Base-by-base conservation (phyloP, 371 early-diverging fungal species). In the Syncephalis fuscata region DNA sequence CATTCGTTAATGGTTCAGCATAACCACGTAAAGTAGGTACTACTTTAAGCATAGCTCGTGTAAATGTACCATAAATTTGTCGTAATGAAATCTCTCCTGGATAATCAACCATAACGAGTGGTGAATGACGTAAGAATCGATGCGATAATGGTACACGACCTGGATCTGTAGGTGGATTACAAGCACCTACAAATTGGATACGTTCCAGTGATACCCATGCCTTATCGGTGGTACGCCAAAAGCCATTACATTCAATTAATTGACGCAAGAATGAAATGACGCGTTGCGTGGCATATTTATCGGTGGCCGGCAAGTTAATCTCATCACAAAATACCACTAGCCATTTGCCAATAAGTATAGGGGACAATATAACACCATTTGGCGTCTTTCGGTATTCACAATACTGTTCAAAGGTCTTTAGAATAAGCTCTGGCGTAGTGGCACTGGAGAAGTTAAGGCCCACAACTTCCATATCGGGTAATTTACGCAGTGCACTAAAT, bases 81-180 rank as follows among this genome's bases (percentile, higher is more conserved):
- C 71, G 71, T 55, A 98, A 71, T 14, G 98, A 91, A 8, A 77
- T 64, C 59, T 80, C 84, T 47, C 92, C 93, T 22, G 99, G 97
- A 61, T 98, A 98, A 57, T 95, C 98, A 2, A 98, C 98, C 85
- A 95, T 81, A 22, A 97, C 82, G 45, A 98, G 65, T 26, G 99
- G 93, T 15, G 93, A 87, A 54, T 96, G 94, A 19, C 97, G 82
- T 52, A 98, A 66, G 82, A 94, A 97, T 60, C 99, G 78, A 51
- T 84, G 91, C 32, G 89, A 81, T 43, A 98, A 65, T 16, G 90
- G 91, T 2, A 94, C 87, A 63, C 99, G 90, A 44, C 99, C 99
- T 32, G 97, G 91, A 66, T 98, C 98, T 0, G 97, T 97, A 1
- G 99, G 99, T 44, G 99, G 99, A 55, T 98, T 98, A 70, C 98